Conservation (phyloP, 345 rosid species). For the Pistacia integerrima region DNA sequence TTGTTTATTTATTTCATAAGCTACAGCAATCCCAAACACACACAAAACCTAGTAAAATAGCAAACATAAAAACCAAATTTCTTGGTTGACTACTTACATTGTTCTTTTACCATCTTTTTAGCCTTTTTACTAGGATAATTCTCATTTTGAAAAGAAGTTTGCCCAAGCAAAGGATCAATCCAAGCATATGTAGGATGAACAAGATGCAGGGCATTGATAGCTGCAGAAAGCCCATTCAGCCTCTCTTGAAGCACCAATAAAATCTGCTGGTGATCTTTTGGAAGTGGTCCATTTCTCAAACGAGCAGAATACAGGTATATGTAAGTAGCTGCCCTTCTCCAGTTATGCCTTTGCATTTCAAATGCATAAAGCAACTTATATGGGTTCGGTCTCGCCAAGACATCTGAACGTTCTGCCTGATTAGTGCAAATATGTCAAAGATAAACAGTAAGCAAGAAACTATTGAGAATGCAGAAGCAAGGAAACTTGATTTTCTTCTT, state of each 20-base stretch:
- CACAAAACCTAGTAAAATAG: slow-evolving; percentile 12
- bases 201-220: slow-evolving; percentile 85
- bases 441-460: slow-evolving; percentile 17
- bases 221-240: slow-evolving; percentile 86
- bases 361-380: slow-evolving; percentile 94
- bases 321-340: slow-evolving; percentile 92
- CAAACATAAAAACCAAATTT: slow-evolving; percentile 19
- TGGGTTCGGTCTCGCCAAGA: slow-evolving; percentile 72
- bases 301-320: slow-evolving; percentile 77
- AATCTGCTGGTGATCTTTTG: slow-evolving; percentile 57
- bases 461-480: slow-evolving; percentile 3
- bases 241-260: slow-evolving; percentile 74
- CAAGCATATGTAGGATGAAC: slow-evolving; percentile 84
- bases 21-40: not conserved
- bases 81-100: slow-evolving; percentile 41
- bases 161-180: slow-evolving; percentile 68
- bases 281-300: slow-evolving; percentile 60
- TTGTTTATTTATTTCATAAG: too few species aligned
- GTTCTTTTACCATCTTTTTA: slow-evolving; percentile 51
- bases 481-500: slow-evolving; percentile 14
- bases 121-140: slow-evolving; percentile 76
- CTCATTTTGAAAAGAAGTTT: slow-evolving; percentile 34
- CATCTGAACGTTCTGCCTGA: slow-evolving; percentile 84
- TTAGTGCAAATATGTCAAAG: slow-evolving; percentile 22
- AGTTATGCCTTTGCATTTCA: slow-evolving; percentile 88